Base-by-base conservation (phyloP, 768 basidiomycete genomes). In the Mycena capillaripes region DNA sequence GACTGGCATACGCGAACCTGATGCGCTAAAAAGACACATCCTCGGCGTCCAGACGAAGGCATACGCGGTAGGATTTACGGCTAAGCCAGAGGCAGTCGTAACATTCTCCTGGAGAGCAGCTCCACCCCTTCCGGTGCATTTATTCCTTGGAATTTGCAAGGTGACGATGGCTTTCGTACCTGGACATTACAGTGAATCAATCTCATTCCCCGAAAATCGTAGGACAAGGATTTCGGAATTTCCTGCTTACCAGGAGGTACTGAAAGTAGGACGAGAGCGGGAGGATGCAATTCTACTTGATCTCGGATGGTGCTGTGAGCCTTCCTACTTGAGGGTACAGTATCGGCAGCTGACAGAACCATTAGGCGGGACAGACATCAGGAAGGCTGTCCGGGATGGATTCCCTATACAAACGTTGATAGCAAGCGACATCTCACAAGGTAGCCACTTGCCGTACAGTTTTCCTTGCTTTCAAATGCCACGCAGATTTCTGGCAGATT, bases 401-500 rank as follows among this genome's bases (percentile, higher is more conserved):
- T 85, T 81, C 81, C 83, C 84, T 10, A 77, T 79, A 4, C 38
- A 81, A 66, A 81, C 82, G 64, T 75, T 80, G 25, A 77, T 86
- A 14, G 85, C 81, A 6, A 82, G 79, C 38, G 85, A 85, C 68
- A 71, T 86, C 25, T 67, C 74, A 21, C 74, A 68, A 78, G 80
- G 83, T 82, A 29, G 53, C 10, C 29, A 27, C 19, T 3, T 4
- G 21, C 38, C 19, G 1, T 3, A 9, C 48, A 34, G 52, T 14
- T 48, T 52, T 16, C 27, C 16, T 63, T 10, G 30, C 40, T 40
- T 14, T 6, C 42, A 23, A 29, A 32, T 23, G 46, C 25, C 50
- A 36, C 42, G n/a, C 69, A 91, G 91, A 81, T 17, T 89, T 89
- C 71, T 92, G 90, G 91, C 82, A 88, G 9, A 82, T 87, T 6